Conservation (phyloP, 345 rosid species). For the Clarkia xantiana region DNA sequence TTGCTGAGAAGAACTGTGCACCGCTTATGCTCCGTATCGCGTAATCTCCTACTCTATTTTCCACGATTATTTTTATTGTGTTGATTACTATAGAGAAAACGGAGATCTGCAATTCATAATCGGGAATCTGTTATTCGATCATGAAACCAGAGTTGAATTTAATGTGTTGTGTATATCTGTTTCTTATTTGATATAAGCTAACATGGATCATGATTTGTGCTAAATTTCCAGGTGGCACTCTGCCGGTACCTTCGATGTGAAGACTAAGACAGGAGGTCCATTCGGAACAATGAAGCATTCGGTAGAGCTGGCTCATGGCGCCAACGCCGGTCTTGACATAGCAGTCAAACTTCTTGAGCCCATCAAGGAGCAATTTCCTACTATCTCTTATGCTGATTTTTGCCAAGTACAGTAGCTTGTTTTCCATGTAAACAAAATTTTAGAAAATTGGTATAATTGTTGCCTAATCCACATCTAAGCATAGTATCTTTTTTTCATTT, state of each 20-base stretch:
- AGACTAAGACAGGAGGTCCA: conserved; percentile 31
- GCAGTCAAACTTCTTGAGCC: conserved; percentile 65
- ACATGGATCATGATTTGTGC: neutral
- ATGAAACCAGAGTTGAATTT: no score
- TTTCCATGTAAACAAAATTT: no score
- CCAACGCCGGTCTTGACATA: conserved; percentile 34
- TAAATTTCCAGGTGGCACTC: conserved; percentile 38
- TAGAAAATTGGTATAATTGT: neutral
- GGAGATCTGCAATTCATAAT: no score
- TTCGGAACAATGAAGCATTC: conserved; percentile 28
- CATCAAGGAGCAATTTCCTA: conserved; percentile 68
- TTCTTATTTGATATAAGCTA: neutral
- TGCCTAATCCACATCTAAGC: neutral
- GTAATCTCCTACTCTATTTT: conserved; percentile 20
- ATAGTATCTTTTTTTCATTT: neutral
- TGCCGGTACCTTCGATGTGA: conserved; percentile 29
- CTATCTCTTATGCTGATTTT: conserved; percentile 53
- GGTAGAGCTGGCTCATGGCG: conserved; percentile 21
- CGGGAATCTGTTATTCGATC: no score
- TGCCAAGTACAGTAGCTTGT: conserved; percentile 36
- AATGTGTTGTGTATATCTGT: no score
- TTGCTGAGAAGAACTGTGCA: conserved; percentile 87
- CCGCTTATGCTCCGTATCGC: conserved; percentile 92
- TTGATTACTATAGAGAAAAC: neutral
- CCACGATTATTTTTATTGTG: neutral